These are phyloP conservation scores for Sclerotinia borealis DNA, from an alignment of 2,329 filamentous ascomycete genomes.

Conservation along the genomic window DNA sequence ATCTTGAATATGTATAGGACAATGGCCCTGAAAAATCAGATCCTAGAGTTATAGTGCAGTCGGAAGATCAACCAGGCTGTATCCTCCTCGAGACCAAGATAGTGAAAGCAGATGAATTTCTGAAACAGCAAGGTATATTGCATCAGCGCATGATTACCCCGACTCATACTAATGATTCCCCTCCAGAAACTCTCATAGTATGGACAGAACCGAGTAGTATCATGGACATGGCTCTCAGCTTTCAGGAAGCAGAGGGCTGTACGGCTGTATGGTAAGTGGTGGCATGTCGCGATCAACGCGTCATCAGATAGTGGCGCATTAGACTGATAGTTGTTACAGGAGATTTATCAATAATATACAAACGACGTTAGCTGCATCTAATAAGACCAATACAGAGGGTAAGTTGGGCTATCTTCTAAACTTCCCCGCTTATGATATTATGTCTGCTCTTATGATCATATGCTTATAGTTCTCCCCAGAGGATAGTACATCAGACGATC, in stretches of 20 bases:
- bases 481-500: constrained; percentile 82
- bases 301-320: constrained; percentile 3
- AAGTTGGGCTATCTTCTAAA: neutral
- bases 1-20: constrained; percentile 36
- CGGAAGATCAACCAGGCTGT: constrained; percentile 82
- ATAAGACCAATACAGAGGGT: constrained; percentile 49
- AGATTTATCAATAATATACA: constrained; percentile 87
- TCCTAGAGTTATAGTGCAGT: constrained; percentile 82
- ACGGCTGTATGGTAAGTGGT: constrained; percentile 74
- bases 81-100: constrained; percentile 85
- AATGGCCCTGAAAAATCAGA: constrained; percentile 64
- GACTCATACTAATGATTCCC: constrained; percentile 25
- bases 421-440: neutral
- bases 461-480: constrained; percentile 42
- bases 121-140: constrained; percentile 86
- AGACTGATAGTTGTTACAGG: constrained; percentile 44
- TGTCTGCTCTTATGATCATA: neutral
- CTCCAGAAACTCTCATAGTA: constrained; percentile 85
- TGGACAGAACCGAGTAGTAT: constrained; percentile 85
- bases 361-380: constrained; percentile 55
- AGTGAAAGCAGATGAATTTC: constrained; percentile 89
- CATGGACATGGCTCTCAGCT: constrained; percentile 95
- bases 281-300: neutral
- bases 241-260: constrained; percentile 95
- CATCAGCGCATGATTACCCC: constrained; percentile 20